phyloP scores from a whole-genome alignment of 2,329 filamentous ascomycete species.

The Saccharata proteae region DNA sequence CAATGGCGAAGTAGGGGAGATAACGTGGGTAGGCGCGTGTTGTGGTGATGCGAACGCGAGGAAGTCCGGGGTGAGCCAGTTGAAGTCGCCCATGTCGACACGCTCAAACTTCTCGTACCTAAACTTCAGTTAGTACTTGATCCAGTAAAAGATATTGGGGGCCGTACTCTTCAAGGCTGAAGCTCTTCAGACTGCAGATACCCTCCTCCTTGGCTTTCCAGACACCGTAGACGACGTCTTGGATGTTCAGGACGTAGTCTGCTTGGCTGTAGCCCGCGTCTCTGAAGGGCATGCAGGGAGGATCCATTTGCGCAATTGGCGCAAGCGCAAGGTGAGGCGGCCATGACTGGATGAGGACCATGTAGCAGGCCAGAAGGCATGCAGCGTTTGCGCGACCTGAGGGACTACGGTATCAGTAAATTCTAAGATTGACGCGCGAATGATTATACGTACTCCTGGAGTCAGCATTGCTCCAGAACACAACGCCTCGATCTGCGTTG shows the following conservation, averaged over 20 bases:
- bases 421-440: not conserved
- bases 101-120: constrained; percentile 88
- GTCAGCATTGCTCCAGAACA: constrained; percentile 92
- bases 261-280: constrained; percentile 98
- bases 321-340: constrained; percentile 89
- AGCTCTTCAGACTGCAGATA: constrained; percentile 82
- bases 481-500: constrained; percentile 79
- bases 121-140: constrained; percentile 12
- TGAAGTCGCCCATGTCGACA: constrained; percentile 98
- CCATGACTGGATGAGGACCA: constrained; percentile 97
- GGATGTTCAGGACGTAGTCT: constrained; percentile 88
- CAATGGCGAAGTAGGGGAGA: constrained; percentile 59
- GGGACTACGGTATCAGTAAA: constrained; percentile 1
- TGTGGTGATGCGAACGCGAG: constrained; percentile 94
- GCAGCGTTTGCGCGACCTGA: constrained; percentile 82
- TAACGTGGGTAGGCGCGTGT: constrained; percentile 60
- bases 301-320: constrained; percentile 91
- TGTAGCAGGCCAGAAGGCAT: constrained; percentile 92
- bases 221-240: constrained; percentile 95
- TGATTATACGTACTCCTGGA: constrained; percentile 58
- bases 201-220: constrained; percentile 98
- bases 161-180: constrained; percentile 75
- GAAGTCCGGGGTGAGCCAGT: constrained; percentile 95
- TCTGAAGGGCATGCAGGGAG: constrained; percentile 95
- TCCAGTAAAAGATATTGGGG: not conserved